Conservation (phyloP, 768 basidiomycete species). For the Naganishia onofrii region DNA sequence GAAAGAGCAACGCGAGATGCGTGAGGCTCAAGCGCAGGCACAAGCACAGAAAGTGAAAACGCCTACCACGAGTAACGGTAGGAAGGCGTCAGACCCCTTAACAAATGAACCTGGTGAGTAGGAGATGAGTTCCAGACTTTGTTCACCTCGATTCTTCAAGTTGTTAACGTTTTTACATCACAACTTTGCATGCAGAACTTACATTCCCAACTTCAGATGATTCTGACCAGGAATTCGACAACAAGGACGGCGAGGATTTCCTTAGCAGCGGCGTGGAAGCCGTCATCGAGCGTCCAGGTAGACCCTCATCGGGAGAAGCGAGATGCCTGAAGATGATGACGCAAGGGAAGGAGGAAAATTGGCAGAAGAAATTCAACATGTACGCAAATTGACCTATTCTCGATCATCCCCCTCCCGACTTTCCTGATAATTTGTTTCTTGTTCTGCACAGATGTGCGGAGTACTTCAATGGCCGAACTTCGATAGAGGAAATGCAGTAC, state of each 20-base stretch:
- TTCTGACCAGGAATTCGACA: constrained; percentile 14
- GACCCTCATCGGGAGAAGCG: constrained; percentile 56
- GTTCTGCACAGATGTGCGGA: constrained; percentile 67
- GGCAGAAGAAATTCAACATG: constrained; percentile 74
- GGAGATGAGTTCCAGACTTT: not conserved
- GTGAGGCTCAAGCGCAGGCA: not conserved
- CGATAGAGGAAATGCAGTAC: constrained; percentile 90
- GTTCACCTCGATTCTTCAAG: not conserved
- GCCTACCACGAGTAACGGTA: not conserved
- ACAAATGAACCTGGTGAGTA: constrained; percentile 22
- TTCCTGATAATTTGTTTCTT: not conserved
- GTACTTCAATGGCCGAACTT: constrained; percentile 87
- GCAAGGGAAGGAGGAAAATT: constrained; percentile 68
- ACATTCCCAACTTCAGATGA: constrained; percentile 30
- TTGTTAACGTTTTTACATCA: not conserved
- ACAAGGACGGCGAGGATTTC: constrained; percentile 22
- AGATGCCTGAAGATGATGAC: constrained; percentile 90
- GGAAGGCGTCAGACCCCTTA: constrained; percentile 13
- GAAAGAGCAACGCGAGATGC: constrained; percentile 27
- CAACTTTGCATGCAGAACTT: constrained; percentile 26
- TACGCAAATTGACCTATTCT: constrained; percentile 48
- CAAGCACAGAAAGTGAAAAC: constrained; percentile 16
- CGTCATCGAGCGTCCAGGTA: constrained; percentile 33
- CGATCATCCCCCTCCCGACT: not conserved
- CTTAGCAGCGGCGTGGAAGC: constrained; percentile 27